Evolutionary conservation across 1,284 basidiomycete species (phyloP).

Genomic region (Marasmius tenuissimus): DNA sequence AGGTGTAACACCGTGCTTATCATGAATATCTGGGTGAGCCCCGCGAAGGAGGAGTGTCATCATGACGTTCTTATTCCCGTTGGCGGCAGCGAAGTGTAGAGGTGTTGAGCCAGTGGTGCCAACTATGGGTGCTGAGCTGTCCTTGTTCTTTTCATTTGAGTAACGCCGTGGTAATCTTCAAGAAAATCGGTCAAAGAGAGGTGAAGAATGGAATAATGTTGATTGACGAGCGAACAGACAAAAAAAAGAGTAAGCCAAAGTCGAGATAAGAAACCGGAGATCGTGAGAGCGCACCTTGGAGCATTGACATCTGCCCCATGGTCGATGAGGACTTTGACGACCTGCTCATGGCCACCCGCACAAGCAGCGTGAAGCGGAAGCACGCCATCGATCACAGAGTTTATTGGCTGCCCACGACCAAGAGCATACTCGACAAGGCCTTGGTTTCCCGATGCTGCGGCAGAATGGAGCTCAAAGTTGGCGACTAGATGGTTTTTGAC

Average conservation of each 20-base stretch:
- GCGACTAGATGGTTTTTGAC: constrained; percentile 54
- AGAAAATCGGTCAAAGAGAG: background rate
- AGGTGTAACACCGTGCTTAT: constrained; percentile 87
- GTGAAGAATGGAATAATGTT: constrained; percentile 7
- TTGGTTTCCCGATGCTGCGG: constrained; percentile 84
- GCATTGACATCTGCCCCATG: constrained; percentile 93
- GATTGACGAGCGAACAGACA: constrained; percentile 7
- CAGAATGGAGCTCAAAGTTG: constrained; percentile 86
- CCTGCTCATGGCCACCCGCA: constrained; percentile 81
- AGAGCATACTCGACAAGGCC: constrained; percentile 87
- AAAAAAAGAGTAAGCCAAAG: constrained; percentile 8
- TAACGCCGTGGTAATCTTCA: constrained; percentile 76
- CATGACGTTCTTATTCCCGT: constrained; percentile 79
- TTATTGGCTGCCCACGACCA: constrained; percentile 90
- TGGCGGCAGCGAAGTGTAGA: constrained; percentile 93
- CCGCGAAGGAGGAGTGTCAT: constrained; percentile 78
- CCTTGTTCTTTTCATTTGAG: constrained; percentile 68
- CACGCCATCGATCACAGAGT: constrained; percentile 89
- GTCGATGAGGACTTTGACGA: constrained; percentile 86
- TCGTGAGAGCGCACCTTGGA: constrained; percentile 53
- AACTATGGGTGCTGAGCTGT: constrained; percentile 65
- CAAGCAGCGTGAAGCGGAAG: constrained; percentile 90
- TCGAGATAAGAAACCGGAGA: constrained; percentile 6
- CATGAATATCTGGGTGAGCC: constrained; percentile 73
- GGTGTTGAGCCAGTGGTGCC: constrained; percentile 86